phyloP scores from a whole-genome alignment of 2,329 filamentous ascomycete species.

The Diaporthe ampelina region DNA sequence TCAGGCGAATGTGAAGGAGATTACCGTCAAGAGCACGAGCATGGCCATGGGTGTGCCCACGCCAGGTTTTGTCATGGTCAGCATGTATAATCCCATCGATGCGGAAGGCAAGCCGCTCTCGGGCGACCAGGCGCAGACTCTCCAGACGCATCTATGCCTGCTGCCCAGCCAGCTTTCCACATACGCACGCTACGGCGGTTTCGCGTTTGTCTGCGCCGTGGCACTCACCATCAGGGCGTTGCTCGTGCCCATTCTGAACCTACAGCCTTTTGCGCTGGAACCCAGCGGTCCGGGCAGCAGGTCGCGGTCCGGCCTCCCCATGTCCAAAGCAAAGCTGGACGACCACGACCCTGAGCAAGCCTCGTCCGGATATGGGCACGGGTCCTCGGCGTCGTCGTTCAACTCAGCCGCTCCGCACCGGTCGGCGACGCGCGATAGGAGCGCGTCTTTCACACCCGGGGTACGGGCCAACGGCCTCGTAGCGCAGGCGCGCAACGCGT shows the following conservation, averaged over 20 bases:
- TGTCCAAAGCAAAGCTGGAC: constrained; percentile 69
- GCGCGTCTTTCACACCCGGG: constrained; percentile 43
- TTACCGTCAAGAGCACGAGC: constrained; percentile 94
- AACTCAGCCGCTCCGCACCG: constrained; percentile 46
- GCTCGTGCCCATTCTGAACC: constrained; percentile 67
- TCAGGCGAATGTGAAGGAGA: constrained; percentile 78
- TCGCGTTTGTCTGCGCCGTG: constrained; percentile 68
- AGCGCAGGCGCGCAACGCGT: constrained; percentile 45
- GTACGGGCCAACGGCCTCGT: constrained; percentile 42
- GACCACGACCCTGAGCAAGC: constrained; percentile 55
- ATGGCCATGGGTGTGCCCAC: constrained; percentile 96
- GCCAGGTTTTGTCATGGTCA: constrained; percentile 89
- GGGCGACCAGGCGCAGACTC: constrained; percentile 65
- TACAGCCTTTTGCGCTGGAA: constrained; percentile 68
- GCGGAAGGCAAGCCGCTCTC: constrained; percentile 63
- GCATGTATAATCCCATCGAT: constrained; percentile 92
- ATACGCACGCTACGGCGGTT: constrained; percentile 81
- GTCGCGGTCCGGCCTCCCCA: constrained; percentile 53
- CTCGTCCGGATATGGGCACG: constrained; percentile 47
- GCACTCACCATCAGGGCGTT: constrained; percentile 68
- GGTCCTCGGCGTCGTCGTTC: constrained; percentile 52
- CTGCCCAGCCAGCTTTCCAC: constrained; percentile 89
- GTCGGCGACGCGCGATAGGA: constrained; percentile 46
- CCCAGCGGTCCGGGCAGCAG: constrained; percentile 45
- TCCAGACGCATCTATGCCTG: constrained; percentile 92